These are phyloP conservation scores for Ascochyta viciae-villosae DNA, from an alignment of 2,329 filamentous ascomycete species.

Conservation along the genomic window DNA sequence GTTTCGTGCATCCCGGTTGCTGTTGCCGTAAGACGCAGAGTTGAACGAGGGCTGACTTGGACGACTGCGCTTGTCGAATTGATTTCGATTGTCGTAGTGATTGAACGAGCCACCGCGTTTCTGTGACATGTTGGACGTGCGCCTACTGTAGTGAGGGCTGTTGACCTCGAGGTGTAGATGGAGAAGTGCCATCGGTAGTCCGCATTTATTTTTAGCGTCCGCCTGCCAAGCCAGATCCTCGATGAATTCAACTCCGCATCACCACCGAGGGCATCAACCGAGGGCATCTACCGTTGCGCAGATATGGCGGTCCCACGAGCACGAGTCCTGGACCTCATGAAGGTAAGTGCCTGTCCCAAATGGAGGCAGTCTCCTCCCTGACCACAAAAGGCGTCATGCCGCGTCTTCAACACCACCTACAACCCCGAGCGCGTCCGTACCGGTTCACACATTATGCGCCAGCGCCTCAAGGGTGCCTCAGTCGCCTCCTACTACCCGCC, in stretches of 20 bases:
- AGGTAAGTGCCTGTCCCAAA: slow-evolving; percentile 61
- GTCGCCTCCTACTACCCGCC: slow-evolving; percentile 89
- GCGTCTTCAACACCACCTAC: slow-evolving; percentile 88
- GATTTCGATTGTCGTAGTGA: slow-evolving; percentile 28
- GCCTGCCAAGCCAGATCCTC: slow-evolving; percentile 23
- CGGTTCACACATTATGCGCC: slow-evolving; percentile 90
- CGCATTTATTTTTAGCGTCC: slow-evolving; percentile 21
- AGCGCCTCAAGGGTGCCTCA: slow-evolving; percentile 83
- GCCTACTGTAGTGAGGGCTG: background rate
- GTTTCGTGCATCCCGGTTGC: slow-evolving; percentile 5
- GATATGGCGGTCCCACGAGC: slow-evolving; percentile 60
- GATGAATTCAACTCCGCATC: slow-evolving; percentile 22
- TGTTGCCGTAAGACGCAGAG: slow-evolving; percentile 4
- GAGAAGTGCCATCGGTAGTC: slow-evolving; percentile 10
- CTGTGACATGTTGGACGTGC: slow-evolving; percentile 26
- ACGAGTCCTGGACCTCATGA: slow-evolving; percentile 73
- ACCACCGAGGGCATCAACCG: slow-evolving; percentile 11
- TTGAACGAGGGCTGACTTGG: slow-evolving; percentile 11
- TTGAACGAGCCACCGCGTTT: slow-evolving; percentile 30
- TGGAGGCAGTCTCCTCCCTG: background rate
- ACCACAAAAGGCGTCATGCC: slow-evolving; percentile 76
- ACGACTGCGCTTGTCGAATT: slow-evolving; percentile 23
- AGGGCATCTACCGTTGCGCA: slow-evolving; percentile 15
- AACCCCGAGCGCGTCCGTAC: slow-evolving; percentile 84
- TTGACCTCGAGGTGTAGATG: background rate